Percentiles rank a stretch among this genome's conserved stretches.
phyloP scores from a whole-genome alignment of 2,329 filamentous ascomycete genomes.

The Trichophyton rubrum region DNA sequence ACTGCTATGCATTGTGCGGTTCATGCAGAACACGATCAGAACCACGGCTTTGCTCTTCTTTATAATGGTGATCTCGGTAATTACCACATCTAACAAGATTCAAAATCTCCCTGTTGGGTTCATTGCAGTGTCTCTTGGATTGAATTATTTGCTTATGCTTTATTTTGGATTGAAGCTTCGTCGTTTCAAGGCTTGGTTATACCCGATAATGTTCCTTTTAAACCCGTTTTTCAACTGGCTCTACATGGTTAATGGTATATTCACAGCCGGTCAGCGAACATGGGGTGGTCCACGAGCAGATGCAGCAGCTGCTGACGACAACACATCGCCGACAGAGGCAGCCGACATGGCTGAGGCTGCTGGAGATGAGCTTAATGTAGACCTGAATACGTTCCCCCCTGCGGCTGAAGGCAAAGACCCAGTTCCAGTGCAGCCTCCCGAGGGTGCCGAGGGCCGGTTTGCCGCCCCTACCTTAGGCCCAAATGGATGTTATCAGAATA shows the following conservation, averaged over 20 bases:
- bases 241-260: constrained; percentile 95
- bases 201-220: constrained; percentile 86
- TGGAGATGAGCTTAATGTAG: constrained; percentile 80
- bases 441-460: constrained; percentile 66
- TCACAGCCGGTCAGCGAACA: constrained; percentile 83
- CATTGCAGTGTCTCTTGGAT: constrained; percentile 77
- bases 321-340: constrained; percentile 69
- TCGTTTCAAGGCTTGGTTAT: constrained; percentile 87
- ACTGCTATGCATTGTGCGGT: constrained; percentile 69
- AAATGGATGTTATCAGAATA: constrained; percentile 57
- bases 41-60: constrained; percentile 91
- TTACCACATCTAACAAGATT: constrained; percentile 70
- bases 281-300: constrained; percentile 93
- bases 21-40: constrained; percentile 92
- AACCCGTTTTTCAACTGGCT: constrained; percentile 98
- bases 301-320: constrained; percentile 63
- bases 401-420: constrained; percentile 30
- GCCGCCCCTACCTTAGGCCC: constrained; percentile 55
- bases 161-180: constrained; percentile 83
- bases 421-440: constrained; percentile 58
- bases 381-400: constrained; percentile 67
- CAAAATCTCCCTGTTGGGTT: constrained; percentile 78
- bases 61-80: constrained; percentile 75
- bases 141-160: constrained; percentile 92
- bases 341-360: constrained; percentile 64